Conservation (phyloP, 495 filamentous ascomycete genomes). For the Xylaria castorea region DNA sequence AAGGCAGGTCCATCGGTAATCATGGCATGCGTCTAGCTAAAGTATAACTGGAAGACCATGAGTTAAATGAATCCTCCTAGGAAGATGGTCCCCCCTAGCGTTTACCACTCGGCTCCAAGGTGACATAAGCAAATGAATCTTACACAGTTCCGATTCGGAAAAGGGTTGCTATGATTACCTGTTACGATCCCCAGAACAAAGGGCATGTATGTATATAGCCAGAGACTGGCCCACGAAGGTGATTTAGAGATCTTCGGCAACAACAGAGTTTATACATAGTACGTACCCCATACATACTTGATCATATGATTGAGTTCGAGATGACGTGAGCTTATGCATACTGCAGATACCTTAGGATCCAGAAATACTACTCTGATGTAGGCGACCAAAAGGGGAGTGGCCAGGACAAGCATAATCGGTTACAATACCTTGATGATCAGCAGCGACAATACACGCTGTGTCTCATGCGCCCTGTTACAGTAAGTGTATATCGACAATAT, state of each 20-base stretch:
- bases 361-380: not conserved
- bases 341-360: not conserved
- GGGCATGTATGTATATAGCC: not conserved
- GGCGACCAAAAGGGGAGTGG: not conserved
- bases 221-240: too few relatives aligned
- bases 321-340: not conserved
- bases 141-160: not conserved
- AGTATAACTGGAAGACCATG: not conserved
- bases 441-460: not conserved
- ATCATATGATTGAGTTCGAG: not conserved
- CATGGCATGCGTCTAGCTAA: not conserved
- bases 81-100: not conserved
- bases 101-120: not conserved
- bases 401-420: not conserved
- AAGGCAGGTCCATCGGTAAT: not conserved
- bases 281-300: too few relatives aligned
- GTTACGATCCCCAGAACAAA: not conserved
- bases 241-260: too few relatives aligned
- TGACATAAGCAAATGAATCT: not conserved
- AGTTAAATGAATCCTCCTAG: not conserved
- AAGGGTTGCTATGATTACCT: too few relatives aligned
- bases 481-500: constrained; percentile 3
- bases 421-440: not conserved
- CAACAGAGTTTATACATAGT: too few relatives aligned
- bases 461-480: not conserved